Base-by-base conservation (phyloP, 768 basidiomycete species). In the Serendipita sp. region DNA sequence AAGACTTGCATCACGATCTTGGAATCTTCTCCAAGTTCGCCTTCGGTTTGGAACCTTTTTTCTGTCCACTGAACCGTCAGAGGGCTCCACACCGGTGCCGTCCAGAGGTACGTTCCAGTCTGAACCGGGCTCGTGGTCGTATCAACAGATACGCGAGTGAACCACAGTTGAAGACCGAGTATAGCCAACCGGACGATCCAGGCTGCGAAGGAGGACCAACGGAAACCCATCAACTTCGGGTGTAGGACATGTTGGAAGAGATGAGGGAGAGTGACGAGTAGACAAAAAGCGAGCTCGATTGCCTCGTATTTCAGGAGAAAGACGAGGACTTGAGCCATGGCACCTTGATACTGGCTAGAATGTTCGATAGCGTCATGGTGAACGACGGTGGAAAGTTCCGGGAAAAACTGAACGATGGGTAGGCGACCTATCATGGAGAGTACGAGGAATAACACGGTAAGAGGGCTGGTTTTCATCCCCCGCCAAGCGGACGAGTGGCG, bases 101-200 rank as follows among this genome's bases (percentile, higher is more conserved):
- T 37, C 55, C 55, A 60, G 29, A 23, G 10, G 34, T 31, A 33
- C 16, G 29, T 36, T 10, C 55, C 55, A 37, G 10, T 60, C 33
- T 27, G 55, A 31, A 27, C 33, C 27, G 33, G 55, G 29, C 27
- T 33, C 55, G 55, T 60, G 55, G 55, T 29, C n/a, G 55, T 60
- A 36, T 60, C 55, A 31, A 37, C 34, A 60, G 55, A 60, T 34
- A 60, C 55, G 55, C 55, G 55, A 60, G 55, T 60, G 55, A 60
- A 60, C 55, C 55, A 60, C 55, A 60, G 16, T 60, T 29, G 55
- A 27, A 60, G 33, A 36, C 27, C 55, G 36, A 31, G 36, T 10
- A 23, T 34, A 36, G 34, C 27, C 10, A 60, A 29, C 27, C 55
- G 27, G 55, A 60, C 29, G 23, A 34, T 33, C 55, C 55, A 60